Evolutionary conservation across 805 yeast species (phyloP).

Genomic region (Lachancea nothofagi): DNA sequence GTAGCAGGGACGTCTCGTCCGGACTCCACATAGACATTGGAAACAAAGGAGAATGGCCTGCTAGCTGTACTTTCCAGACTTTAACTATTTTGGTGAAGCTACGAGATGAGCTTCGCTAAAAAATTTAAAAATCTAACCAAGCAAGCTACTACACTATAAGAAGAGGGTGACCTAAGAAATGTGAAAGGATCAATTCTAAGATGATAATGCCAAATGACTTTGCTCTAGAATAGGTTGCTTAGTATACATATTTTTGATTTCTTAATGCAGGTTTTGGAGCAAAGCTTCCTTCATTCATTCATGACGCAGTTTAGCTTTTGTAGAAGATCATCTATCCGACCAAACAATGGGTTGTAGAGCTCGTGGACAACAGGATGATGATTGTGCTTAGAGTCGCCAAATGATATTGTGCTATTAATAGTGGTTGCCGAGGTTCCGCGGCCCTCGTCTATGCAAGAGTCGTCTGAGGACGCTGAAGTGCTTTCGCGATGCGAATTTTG

Average conservation of each 20-base stretch:
- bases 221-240: not conserved
- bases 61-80: not conserved
- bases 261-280: not conserved
- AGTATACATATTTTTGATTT: not conserved
- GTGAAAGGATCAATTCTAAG: too few species aligned
- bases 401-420: conserved; percentile 22
- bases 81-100: not conserved
- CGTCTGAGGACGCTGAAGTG: conserved; percentile 17
- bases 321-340: conserved; percentile 38
- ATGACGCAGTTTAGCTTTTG: conserved; percentile 16
- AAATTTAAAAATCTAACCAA: not conserved
- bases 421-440: conserved; percentile 26
- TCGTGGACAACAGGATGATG: conserved; percentile 45
- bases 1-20: conserved; percentile 52
- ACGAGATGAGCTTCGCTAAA: not conserved
- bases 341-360: conserved; percentile 54
- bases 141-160: too few species aligned
- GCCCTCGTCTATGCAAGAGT: conserved; percentile 26
- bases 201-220: too few species aligned
- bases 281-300: not conserved
- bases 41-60: too few species aligned
- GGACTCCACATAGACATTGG: conserved; percentile 62
- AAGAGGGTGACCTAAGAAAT: too few species aligned
- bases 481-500: conserved; percentile 7
- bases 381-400: conserved; percentile 8